Evolutionary conservation across 176 grass and related monocot species (phyloP).

Genomic region (Echinochloa phyllopogon): DNA sequence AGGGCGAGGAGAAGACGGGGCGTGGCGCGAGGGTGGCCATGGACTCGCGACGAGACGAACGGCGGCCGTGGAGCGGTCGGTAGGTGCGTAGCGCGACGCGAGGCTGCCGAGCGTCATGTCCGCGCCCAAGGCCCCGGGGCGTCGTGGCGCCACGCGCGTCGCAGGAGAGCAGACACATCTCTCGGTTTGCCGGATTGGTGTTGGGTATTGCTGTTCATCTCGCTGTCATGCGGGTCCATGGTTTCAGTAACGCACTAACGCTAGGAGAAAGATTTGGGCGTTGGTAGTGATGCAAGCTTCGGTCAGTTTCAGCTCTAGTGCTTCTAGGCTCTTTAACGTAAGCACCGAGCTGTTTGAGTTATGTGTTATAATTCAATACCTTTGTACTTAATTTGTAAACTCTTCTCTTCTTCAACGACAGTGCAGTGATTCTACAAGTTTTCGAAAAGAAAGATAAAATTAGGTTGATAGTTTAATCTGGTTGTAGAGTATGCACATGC

Average conservation of each 20-base stretch:
- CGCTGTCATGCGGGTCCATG: background rate
- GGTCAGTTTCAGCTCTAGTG: too few relatives aligned
- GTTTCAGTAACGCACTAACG: background rate
- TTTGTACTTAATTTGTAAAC: too few relatives aligned
- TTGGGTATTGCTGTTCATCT: background rate
- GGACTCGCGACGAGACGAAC: background rate
- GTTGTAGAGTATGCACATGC: too few relatives aligned
- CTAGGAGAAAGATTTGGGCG: background rate
- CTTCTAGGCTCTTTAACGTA: too few relatives aligned
- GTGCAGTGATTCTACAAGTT: too few relatives aligned
- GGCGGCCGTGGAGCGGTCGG: constrained; percentile 7
- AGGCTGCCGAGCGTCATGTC: constrained; percentile 21
- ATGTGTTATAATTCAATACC: too few relatives aligned
- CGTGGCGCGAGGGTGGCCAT: constrained; percentile 64
- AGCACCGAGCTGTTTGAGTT: too few relatives aligned
- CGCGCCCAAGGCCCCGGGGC: background rate
- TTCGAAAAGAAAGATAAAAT: too few relatives aligned
- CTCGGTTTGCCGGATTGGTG: background rate
- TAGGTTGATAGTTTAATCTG: too few relatives aligned
- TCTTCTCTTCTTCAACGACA: too few relatives aligned
- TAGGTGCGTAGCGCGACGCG: constrained; percentile 4
- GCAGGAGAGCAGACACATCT: constrained; percentile 31
- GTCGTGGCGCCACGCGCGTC: constrained; percentile 64
- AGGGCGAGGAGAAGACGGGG: constrained; percentile 37
- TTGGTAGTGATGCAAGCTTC: background rate